phyloP scores from a whole-genome alignment of 139 green algal genomes.

The Volvox africanus region DNA sequence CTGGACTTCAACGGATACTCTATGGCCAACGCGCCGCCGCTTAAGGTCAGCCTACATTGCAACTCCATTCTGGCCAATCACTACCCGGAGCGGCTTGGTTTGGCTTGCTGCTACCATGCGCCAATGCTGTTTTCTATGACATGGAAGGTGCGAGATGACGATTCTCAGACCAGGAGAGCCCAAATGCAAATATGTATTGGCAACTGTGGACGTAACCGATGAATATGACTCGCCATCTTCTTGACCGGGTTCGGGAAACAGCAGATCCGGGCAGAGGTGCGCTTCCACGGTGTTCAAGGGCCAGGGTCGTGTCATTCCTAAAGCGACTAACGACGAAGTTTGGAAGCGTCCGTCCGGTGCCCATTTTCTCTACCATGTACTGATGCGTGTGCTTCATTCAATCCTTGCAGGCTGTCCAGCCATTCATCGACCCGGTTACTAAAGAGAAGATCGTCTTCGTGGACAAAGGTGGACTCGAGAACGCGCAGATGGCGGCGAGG shows the following conservation, averaged over 20 bases:
- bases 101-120: constrained; percentile 80
- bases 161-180: too few relatives aligned
- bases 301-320: too few relatives aligned
- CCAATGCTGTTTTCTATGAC: constrained; percentile 82
- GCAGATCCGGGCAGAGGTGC: too few relatives aligned
- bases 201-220: too few relatives aligned
- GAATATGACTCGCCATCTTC: too few relatives aligned
- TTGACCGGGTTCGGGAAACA: too few relatives aligned
- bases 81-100: constrained; percentile 87
- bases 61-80: constrained; percentile 79
- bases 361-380: background rate
- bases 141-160: constrained; percentile 71
- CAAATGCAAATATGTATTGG: too few relatives aligned
- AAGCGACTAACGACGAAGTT: too few relatives aligned
- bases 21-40: constrained; percentile 77
- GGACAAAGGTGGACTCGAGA: constrained; percentile 48
- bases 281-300: too few relatives aligned
- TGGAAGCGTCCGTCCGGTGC: too few relatives aligned
- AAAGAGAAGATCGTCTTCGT: constrained; percentile 84
- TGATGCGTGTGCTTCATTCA: background rate
- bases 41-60: constrained; percentile 59
- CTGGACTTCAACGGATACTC: constrained; percentile 83
- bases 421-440: constrained; percentile 80
- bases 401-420: constrained; percentile 67
- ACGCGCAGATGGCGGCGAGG: constrained; percentile 42